Evolutionary conservation across 108 stramenopile genomes (phyloP).

Genomic region (Cyclostephanos invisitatus): DNA sequence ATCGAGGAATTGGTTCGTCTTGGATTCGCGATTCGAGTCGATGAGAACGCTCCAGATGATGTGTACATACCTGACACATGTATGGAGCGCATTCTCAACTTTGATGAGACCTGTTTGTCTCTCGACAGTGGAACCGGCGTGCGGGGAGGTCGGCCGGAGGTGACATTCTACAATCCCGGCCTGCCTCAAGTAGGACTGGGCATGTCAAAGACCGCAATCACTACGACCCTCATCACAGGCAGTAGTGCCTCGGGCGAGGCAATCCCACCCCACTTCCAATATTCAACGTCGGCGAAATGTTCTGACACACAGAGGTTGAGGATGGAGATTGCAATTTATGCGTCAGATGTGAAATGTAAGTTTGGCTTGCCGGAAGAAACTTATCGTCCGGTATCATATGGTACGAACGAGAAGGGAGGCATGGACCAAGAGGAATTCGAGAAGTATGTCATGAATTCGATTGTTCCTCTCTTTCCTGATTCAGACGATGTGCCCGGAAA

Average conservation of each 20-base stretch:
- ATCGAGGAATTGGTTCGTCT: no score
- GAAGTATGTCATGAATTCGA: neutral
- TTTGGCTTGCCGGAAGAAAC: neutral
- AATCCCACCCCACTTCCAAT: no score
- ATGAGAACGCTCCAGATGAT: no score
- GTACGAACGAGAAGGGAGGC: no score
- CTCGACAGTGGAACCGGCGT: neutral
- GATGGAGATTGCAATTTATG: no score
- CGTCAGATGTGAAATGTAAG: neutral
- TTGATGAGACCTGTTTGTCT: neutral
- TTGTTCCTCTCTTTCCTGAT: constrained; percentile 23
- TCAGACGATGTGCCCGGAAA: constrained; percentile 7
- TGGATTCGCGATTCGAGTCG: no score
- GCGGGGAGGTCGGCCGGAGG: neutral
- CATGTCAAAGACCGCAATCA: neutral
- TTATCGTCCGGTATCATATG: no score
- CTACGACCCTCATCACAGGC: neutral
- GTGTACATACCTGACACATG: no score
- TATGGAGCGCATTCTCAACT: constrained; percentile 6
- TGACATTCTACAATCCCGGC: neutral
- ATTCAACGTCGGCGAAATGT: no score
- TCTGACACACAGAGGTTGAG: no score
- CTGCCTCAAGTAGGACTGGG: neutral
- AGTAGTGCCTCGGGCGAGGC: no score
- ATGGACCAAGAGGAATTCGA: no score